phyloP scores from a whole-genome alignment of 371 early-diverging fungal genomes.

The Mortierella sp. region DNA sequence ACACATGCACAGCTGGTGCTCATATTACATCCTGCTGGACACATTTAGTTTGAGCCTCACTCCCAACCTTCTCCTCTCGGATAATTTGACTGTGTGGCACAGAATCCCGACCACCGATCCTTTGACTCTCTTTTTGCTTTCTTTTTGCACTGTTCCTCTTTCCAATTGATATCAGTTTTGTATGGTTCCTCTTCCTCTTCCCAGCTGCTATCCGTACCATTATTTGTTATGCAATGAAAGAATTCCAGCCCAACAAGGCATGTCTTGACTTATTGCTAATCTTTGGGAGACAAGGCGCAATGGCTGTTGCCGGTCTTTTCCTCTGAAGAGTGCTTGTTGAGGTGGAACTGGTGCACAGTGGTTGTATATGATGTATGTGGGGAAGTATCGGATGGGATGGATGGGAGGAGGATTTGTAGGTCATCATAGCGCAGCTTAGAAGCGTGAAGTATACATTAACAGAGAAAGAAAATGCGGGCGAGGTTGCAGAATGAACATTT shows the following conservation, averaged over 20 bases:
- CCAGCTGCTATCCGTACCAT: too few species aligned
- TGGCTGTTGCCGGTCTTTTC: not conserved
- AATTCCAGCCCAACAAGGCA: not conserved
- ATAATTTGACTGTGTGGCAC: not conserved
- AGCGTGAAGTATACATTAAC: not conserved
- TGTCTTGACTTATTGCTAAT: not conserved
- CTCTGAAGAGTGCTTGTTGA: not conserved
- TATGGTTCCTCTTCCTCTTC: too few species aligned
- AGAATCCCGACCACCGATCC: not conserved
- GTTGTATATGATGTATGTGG: not conserved
- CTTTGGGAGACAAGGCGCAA: not conserved
- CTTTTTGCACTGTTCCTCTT: not conserved
- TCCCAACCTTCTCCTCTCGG: not conserved
- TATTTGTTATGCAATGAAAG: not conserved
- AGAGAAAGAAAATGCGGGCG: not conserved
- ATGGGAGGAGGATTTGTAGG: not conserved
- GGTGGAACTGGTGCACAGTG: not conserved
- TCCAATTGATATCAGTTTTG: too few species aligned
- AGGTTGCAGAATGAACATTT: not conserved
- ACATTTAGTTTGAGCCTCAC: not conserved
- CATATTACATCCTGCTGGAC: not conserved
- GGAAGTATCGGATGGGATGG: not conserved
- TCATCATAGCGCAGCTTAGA: not conserved
- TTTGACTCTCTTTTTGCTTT: not conserved
- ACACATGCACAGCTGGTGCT: constrained; percentile 8